A percentile compares a stretch with the other conserved stretches of the same genome.
These are phyloP conservation scores for Phalaenopsis hybrid DNA, from an alignment of 116 monocot genomes.

Conservation along the genomic window DNA sequence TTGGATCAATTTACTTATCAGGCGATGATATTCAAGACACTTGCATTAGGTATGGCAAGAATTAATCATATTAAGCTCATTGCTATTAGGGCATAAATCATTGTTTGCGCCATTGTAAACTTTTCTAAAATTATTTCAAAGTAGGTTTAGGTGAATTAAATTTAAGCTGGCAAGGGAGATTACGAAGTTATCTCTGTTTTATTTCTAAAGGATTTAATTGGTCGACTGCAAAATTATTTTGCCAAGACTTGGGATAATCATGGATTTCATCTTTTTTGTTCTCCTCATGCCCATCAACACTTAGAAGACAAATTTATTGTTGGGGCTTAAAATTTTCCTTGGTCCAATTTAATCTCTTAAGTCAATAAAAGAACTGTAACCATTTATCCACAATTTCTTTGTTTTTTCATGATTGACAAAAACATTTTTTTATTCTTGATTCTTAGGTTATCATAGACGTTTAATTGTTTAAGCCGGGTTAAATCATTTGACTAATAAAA, in stretches of 20 bases:
- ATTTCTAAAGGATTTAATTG: not conserved
- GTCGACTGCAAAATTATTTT: not conserved
- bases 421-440: not conserved
- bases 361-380: not conserved
- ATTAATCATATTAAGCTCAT: not conserved
- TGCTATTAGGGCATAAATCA: not conserved
- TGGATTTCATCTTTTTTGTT: not conserved
- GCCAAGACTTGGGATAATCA: not conserved
- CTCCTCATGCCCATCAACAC: not conserved
- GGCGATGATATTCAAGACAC: not conserved
- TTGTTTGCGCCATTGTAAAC: not conserved
- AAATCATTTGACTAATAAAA: too few relatives aligned
- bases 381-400: not conserved
- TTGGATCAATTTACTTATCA: not conserved
- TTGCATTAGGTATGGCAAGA: not conserved
- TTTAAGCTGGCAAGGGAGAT: slow-evolving; percentile 1
- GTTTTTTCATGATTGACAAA: not conserved
- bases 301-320: not conserved
- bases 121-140: not conserved
- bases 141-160: not conserved
- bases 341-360: not conserved
- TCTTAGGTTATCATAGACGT: not conserved
- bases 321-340: not conserved
- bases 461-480: too few relatives aligned
- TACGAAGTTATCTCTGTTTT: not conserved